These are phyloP conservation scores for Quercus glauca DNA, from an alignment of 306 rosid genomes.

Conservation along the genomic window DNA sequence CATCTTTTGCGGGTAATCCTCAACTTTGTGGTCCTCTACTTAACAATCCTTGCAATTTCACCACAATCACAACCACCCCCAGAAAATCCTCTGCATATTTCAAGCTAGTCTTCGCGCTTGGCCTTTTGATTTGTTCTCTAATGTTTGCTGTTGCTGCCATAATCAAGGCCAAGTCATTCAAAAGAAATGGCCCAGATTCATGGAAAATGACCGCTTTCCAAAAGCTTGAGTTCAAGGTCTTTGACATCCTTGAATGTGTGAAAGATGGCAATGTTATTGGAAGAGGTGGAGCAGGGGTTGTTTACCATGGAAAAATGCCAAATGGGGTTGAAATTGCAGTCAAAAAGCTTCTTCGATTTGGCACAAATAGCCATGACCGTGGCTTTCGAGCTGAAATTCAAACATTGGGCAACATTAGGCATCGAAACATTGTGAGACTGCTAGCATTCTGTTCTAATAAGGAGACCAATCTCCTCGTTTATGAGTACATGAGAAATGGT, in stretches of 20 bases:
- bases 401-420: constrained; percentile 83
- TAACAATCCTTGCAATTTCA: constrained; percentile 75
- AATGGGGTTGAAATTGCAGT: constrained; percentile 78
- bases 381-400: constrained; percentile 86
- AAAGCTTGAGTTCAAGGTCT: constrained; percentile 63
- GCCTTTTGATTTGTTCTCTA: constrained; percentile 61
- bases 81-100: constrained; percentile 35
- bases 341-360: constrained; percentile 68
- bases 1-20: constrained; percentile 80
- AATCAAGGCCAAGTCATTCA: constrained; percentile 58
- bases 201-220: constrained; percentile 84
- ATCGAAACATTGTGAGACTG: constrained; percentile 76
- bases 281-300: constrained; percentile 90
- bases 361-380: constrained; percentile 62
- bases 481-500: constrained; percentile 88
- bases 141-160: constrained; percentile 67
- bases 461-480: constrained; percentile 70
- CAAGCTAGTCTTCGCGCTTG: constrained; percentile 74
- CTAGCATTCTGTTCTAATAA: constrained; percentile 81
- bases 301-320: constrained; percentile 91
- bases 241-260: constrained; percentile 73
- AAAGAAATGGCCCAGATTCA: constrained; percentile 39
- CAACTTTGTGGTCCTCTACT: constrained; percentile 62
- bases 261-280: constrained; percentile 89
- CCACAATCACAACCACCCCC: constrained; percentile 24